phyloP scores from a whole-genome alignment of 2,329 filamentous ascomycete species.

The Aspergillus quadricinctus region DNA sequence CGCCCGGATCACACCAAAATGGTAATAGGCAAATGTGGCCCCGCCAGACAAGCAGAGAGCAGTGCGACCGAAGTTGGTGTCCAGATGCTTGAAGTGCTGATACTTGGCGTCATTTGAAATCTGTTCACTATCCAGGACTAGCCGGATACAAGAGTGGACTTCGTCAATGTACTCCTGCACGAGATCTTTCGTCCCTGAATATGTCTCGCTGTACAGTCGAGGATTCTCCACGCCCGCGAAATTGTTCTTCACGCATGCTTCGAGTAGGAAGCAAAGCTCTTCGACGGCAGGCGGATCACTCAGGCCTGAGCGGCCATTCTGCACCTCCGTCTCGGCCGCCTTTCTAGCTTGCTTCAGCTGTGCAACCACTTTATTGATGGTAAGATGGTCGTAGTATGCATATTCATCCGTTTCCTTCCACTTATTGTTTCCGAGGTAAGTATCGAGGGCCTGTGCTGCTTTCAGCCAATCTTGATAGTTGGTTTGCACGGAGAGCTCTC shows the following conservation, averaged over 20 bases:
- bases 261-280: constrained; percentile 71
- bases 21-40: constrained; percentile 93
- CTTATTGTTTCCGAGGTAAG: constrained; percentile 66
- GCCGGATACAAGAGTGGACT: constrained; percentile 51
- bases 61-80: constrained; percentile 87
- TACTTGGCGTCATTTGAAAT: constrained; percentile 71
- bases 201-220: constrained; percentile 92
- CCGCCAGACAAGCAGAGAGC: constrained; percentile 91
- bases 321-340: constrained; percentile 38
- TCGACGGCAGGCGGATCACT: constrained; percentile 56
- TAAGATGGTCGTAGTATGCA: constrained; percentile 82
- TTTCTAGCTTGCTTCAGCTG: constrained; percentile 57
- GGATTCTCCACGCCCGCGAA: constrained; percentile 94
- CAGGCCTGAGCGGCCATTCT: constrained; percentile 15
- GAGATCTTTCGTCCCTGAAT: constrained; percentile 93
- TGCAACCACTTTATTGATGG: constrained; percentile 69
- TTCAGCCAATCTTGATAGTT: constrained; percentile 80
- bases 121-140: constrained; percentile 64
- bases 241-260: constrained; percentile 95
- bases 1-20: constrained; percentile 88
- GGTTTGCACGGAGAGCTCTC: constrained; percentile 64
- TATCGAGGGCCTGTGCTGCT: constrained; percentile 74
- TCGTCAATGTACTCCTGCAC: constrained; percentile 90
- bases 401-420: constrained; percentile 54
- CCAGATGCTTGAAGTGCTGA: constrained; percentile 77